A percentile compares a stretch with the other conserved stretches of the same genome.
phyloP scores from a whole-genome alignment of 345 rosid species.

The Eucalyptus globulus region DNA sequence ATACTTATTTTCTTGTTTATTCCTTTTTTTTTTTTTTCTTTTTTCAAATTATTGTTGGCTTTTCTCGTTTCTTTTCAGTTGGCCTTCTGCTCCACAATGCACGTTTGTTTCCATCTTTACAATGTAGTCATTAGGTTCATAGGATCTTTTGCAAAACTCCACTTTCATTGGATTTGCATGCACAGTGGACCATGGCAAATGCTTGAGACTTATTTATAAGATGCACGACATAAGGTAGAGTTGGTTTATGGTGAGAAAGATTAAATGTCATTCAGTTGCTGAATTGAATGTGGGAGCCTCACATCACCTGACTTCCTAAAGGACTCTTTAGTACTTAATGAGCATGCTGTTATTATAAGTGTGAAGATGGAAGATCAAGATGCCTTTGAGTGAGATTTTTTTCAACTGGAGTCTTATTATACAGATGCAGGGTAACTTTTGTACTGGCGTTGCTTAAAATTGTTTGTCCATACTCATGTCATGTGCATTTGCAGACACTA shows the following conservation, averaged over 20 bases:
- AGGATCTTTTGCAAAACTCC: neutral
- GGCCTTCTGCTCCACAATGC: neutral
- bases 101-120: neutral
- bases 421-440: neutral
- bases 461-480: neutral
- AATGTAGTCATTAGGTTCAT: neutral
- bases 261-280: neutral
- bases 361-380: too few relatives aligned
- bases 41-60: neutral
- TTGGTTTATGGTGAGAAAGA: neutral
- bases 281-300: neutral
- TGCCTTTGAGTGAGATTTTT: rapidly evolving
- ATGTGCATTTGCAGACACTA: neutral
- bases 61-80: neutral
- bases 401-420: rapidly evolving
- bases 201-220: neutral
- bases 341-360: too few relatives aligned
- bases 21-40: rapidly evolving
- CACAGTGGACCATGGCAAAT: neutral
- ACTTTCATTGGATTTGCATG: neutral
- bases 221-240: neutral
- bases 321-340: too few relatives aligned
- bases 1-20: neutral
- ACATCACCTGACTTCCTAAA: neutral
- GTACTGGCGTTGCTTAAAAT: neutral